Conservation (phyloP, 352 stramenopile species). For the Phytophthora crassamura region DNA sequence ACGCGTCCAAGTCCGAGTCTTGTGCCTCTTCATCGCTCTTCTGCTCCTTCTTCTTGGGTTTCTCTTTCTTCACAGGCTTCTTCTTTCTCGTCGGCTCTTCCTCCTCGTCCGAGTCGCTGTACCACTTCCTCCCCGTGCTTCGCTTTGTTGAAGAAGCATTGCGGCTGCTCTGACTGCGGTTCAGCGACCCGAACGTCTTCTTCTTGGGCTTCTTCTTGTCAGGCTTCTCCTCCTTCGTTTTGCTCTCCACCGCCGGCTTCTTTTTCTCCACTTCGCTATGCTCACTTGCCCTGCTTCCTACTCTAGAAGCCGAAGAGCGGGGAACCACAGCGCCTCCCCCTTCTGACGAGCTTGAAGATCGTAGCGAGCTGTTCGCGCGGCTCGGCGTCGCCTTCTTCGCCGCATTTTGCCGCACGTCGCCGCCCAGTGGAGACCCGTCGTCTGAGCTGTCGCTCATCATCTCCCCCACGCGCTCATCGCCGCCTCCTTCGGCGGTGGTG, state of each 20-base stretch:
- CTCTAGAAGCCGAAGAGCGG: constrained; percentile 5
- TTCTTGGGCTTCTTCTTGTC: constrained; percentile 25
- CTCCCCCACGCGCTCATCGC: constrained; percentile 51
- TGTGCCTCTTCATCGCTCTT: constrained; percentile 23
- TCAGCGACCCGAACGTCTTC: constrained; percentile 19
- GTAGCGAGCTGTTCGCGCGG: constrained; percentile 28
- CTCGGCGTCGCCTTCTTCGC: constrained; percentile 16
- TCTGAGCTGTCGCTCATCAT: constrained; percentile 75
- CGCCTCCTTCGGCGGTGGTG: constrained; percentile 8
- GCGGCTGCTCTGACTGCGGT: constrained; percentile 25
- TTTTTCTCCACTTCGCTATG: constrained; percentile 7
- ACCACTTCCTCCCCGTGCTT: constrained; percentile 49
- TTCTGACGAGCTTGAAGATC: constrained; percentile 25
- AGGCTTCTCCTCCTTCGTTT: constrained; percentile 5
- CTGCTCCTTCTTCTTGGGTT: constrained; percentile 10
- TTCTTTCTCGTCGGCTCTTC: constrained; percentile 15
- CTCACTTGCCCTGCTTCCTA: constrained; percentile 6
- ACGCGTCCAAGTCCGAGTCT: constrained; percentile 36
- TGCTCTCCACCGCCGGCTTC: not conserved
- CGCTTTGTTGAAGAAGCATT: constrained; percentile 33
- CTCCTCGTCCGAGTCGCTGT: constrained; percentile 58
- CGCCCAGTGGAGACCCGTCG: constrained; percentile 32
- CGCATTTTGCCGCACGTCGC: constrained; percentile 22
- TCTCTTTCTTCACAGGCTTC: constrained; percentile 18
- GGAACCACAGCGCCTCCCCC: constrained; percentile 15